Evolutionary conservation across 2,329 filamentous ascomycete genomes (phyloP), one percentile per base, ranked within the genome.

Genomic region (Talaromyces atroroseus): DNA sequence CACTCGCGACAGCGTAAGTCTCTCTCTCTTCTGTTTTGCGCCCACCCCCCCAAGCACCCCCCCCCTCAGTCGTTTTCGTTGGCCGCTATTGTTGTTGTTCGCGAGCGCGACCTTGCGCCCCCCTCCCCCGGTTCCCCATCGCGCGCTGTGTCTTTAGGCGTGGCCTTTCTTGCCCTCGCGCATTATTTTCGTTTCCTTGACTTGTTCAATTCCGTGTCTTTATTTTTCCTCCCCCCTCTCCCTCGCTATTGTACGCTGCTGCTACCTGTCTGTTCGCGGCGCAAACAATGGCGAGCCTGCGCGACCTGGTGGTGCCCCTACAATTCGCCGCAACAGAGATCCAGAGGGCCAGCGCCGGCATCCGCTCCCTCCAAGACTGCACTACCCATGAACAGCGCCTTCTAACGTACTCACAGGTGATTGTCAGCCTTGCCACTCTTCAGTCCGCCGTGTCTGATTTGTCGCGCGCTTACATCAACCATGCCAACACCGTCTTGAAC

Each of bases 401-500:
- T 60, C 70, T 73, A 64, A 74, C 61, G 46, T 58, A 57, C 48
- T 48, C 58, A 24, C 70, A 92, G 89, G 85, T 92, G 62, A 83
- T 89, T 65, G 81, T 88, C 67, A 84, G 89, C 56, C 85, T 95
- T 62, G 84, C 87, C 62, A 89, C 87, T 58, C 87, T 96, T 51
- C 84, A 92, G 67, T 84, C 86, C 59, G 82, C 90, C 42, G 85
- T 96, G 69, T 86, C 88, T 67, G 86, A 86, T 58, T 86, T 95
- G 65, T 87, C 89, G 62, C 82, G 84, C 66, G 89, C 92, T 64
- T 96, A 95, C 75, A 83, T 95, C 68, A 87, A 90, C 69, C 90
- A 96, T 78, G 91, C 89, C 64, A 90, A 92, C 71, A 85, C 90
- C 7, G 83, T 95, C 49, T 82, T 96, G 24, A 86, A 86, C 44